Evolutionary conservation across 257 asterid genomes (phyloP), one percentile per base, ranked within the genome.

Genomic region (Solanum pimpinellifolium): DNA sequence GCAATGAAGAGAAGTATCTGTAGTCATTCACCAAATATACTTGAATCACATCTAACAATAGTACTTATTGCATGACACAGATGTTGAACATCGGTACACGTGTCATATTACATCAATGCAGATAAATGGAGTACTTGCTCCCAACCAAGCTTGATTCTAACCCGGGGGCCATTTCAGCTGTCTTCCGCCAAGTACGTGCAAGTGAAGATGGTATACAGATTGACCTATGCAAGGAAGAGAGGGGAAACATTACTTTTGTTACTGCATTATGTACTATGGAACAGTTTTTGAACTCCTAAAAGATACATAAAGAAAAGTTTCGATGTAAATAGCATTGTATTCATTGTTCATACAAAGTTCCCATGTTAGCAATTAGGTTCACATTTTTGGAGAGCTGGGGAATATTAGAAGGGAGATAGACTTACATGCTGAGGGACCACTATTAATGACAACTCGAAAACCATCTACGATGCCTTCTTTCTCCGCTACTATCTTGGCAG

Each of bases 91-190:
- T 18, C 12, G 2, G 65, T 44, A 14, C 20, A 27, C 16, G 4
- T 81, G 69, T 37, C 46, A 31, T 18, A 46, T 29, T 29, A 49
- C 29, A 49, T 81, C 46, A 81, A 81, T 7, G 10, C 12, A 33
- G 69, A 31, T 29, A 49, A 49, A 18, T 81, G 85, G 46, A 81
- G 8, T 49, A 49, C 85, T 49, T 49, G 21, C 85, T 18, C 11
- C 0, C 69, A 46, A 81, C 69, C 85, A 49, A 65, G 13, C 86
- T 65, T 84, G 89, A 84, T 59, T 87, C 93, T 89, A 95, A 83
- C 99, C 99, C 52, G 99, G 94, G 11, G 99, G 99, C 99, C 99
- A 97, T 89, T 94, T 94, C 97, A 97, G 91, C 90, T 95, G 98
- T 90, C 99, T 94, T 75, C 96, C 98, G 6, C 98, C 99, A 83